Percentiles rank a stretch among this genome's conserved stretches.
These are phyloP conservation scores for Nemophila menziesii DNA, from an alignment of 257 asterid species.

Conservation along the genomic window DNA sequence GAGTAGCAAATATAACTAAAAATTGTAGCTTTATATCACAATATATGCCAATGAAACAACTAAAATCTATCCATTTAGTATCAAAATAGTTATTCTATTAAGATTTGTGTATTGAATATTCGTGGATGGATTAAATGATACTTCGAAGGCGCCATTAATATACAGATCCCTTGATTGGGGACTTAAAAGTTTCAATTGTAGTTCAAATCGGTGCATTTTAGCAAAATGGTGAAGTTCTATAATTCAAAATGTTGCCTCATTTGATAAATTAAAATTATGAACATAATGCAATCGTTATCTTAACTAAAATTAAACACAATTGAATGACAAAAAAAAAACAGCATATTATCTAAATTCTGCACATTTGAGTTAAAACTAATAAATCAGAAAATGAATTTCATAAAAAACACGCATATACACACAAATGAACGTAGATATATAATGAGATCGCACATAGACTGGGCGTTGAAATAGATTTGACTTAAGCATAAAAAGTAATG, in stretches of 20 bases:
- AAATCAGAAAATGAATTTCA: not conserved
- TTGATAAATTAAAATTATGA: too few relatives aligned
- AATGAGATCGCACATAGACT: constrained; percentile 1
- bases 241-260: not conserved
- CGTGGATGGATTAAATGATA: not conserved
- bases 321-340: too few relatives aligned
- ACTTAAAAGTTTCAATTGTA: not conserved
- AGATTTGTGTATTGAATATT: too few relatives aligned
- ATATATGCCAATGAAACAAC: not conserved
- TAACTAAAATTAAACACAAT: too few relatives aligned
- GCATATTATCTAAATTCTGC: not conserved
- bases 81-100: not conserved
- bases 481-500: constrained; percentile 12
- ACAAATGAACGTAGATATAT: not conserved
- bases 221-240: not conserved
- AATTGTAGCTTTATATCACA: not conserved
- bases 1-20: too few relatives aligned
- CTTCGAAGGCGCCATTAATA: not conserved
- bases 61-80: not conserved
- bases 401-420: not conserved
- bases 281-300: not conserved
- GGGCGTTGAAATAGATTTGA: constrained; percentile 17
- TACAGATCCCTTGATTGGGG: not conserved
- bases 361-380: too few relatives aligned
- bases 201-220: not conserved